Percentiles rank a stretch among this genome's conserved stretches.
phyloP scores from a whole-genome alignment of 2,329 filamentous ascomycete species.

The Ascochyta lentis region DNA sequence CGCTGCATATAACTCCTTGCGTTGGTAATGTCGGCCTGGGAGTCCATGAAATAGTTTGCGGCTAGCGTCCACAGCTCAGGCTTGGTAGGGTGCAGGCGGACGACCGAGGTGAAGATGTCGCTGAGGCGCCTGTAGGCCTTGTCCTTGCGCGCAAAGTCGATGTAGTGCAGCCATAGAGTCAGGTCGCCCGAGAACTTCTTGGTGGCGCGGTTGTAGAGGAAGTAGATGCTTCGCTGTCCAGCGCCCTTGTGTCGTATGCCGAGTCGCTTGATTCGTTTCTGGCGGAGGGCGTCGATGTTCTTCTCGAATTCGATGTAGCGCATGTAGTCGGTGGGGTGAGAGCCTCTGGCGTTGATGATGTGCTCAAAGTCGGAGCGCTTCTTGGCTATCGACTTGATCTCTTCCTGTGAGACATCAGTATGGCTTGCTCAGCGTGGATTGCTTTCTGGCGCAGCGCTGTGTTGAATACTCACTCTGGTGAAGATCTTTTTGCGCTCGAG shows the following conservation, averaged over 20 bases:
- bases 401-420: constrained; percentile 64
- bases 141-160: constrained; percentile 77
- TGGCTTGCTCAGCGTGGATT: no score
- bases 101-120: constrained; percentile 68
- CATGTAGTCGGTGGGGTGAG: constrained; percentile 76
- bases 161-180: constrained; percentile 87
- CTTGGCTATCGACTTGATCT: constrained; percentile 85
- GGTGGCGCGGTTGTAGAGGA: constrained; percentile 86
- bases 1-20: constrained; percentile 87
- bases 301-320: constrained; percentile 79
- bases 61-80: constrained; percentile 83
- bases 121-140: constrained; percentile 66
- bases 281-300: constrained; percentile 74
- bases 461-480: constrained; percentile 64
- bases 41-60: constrained; percentile 78
- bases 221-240: constrained; percentile 83
- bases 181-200: constrained; percentile 82
- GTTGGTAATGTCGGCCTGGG: constrained; percentile 83
- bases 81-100: constrained; percentile 86
- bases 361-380: constrained; percentile 95
- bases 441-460: neutral
- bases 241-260: constrained; percentile 74
- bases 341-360: constrained; percentile 80
- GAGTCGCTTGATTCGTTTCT: constrained; percentile 82
- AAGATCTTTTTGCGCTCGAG: constrained; percentile 94